A percentile compares a stretch with the other conserved stretches of the same genome.
phyloP scores from a whole-genome alignment of 306 rosid genomes.

The Trichosanthes cucumerina region DNA sequence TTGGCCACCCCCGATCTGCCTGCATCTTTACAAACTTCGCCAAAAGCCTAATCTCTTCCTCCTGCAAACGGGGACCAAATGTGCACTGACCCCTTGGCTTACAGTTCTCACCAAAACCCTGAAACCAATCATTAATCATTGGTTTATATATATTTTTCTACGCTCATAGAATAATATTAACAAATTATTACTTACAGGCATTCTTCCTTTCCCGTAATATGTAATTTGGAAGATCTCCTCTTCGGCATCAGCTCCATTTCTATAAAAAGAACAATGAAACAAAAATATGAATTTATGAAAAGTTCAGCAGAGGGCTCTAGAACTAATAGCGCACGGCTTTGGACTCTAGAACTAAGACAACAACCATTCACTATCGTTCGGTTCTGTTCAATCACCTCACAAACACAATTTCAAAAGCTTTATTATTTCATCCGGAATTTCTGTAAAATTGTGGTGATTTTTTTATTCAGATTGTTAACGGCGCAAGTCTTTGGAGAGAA shows the following conservation, averaged over 20 bases:
- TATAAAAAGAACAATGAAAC: conserved; percentile 21
- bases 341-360: background rate
- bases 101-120: conserved; percentile 88
- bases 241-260: conserved; percentile 78
- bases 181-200: conserved; percentile 49
- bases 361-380: background rate
- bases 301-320: background rate
- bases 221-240: conserved; percentile 70
- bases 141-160: background rate
- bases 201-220: conserved; percentile 80
- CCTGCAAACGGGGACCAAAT: conserved; percentile 85
- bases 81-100: conserved; percentile 93
- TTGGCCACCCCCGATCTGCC: conserved; percentile 87
- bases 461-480: background rate
- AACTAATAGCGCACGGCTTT: background rate
- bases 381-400: background rate
- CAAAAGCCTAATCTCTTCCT: conserved; percentile 69
- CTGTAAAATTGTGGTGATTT: background rate
- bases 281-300: background rate
- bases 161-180: background rate
- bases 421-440: background rate
- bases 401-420: background rate
- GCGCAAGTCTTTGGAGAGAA: background rate
- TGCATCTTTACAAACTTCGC: conserved; percentile 80
- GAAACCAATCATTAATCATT: background rate